These are phyloP conservation scores for Pisolithus tinctorius DNA, from an alignment of 768 basidiomycete species.

Conservation along the genomic window DNA sequence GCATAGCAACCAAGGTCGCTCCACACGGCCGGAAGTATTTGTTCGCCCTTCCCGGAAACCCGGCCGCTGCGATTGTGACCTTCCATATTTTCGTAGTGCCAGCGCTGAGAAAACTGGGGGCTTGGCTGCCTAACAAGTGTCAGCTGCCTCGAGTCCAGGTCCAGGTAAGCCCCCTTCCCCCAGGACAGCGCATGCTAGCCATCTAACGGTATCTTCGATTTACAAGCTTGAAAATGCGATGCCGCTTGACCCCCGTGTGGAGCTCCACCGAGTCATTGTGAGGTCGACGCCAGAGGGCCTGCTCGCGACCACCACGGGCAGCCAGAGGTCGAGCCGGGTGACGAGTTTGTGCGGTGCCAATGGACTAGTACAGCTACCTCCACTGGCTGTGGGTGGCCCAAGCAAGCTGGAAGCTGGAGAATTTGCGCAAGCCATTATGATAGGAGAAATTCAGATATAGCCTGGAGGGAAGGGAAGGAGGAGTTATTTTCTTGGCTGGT, in stretches of 20 bases:
- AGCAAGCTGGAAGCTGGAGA: constrained; percentile 46
- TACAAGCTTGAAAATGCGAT: constrained; percentile 52
- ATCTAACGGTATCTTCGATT: not conserved
- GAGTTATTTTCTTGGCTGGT: no score
- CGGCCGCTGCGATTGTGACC: constrained; percentile 80
- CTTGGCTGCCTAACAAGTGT: constrained; percentile 48
- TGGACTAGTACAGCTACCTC: constrained; percentile 66
- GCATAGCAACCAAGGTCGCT: constrained; percentile 42
- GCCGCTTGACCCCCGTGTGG: constrained; percentile 64
- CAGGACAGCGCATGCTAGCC: no score
- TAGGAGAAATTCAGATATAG: constrained; percentile 53
- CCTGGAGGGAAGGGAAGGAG: not conserved
- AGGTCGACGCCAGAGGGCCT: constrained; percentile 38
- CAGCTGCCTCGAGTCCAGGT: constrained; percentile 59
- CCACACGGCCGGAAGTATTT: constrained; percentile 45
- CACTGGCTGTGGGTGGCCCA: constrained; percentile 27
- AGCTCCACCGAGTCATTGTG: constrained; percentile 77
- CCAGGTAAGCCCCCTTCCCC: constrained; percentile 38
- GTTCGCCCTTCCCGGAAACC: constrained; percentile 87
- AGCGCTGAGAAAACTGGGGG: constrained; percentile 65
- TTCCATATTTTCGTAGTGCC: constrained; percentile 84
- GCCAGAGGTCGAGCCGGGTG: constrained; percentile 78
- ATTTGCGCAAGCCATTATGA: constrained; percentile 51
- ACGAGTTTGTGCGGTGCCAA: constrained; percentile 79
- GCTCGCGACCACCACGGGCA: constrained; percentile 74